A percentile compares a stretch with the other conserved stretches of the same genome.
Conservation (phyloP, 495 filamentous ascomycete genomes). For the Penicillium egyptiacum region DNA sequence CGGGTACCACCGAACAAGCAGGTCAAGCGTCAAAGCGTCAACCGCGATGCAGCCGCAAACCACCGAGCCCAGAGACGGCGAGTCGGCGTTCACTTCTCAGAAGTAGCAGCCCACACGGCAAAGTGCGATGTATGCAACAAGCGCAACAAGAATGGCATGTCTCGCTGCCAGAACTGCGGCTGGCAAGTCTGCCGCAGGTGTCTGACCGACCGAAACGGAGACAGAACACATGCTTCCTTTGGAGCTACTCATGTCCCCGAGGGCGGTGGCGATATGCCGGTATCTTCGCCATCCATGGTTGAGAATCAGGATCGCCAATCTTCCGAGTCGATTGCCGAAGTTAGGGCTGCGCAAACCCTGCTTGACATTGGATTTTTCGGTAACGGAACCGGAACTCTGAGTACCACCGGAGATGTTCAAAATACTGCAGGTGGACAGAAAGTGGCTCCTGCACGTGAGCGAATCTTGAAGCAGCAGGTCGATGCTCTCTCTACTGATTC, state of each 20-base stretch:
- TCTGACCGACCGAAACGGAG: conserved; percentile 16
- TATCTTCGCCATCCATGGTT: background rate
- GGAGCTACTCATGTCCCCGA: conserved; percentile 17
- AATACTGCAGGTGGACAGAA: background rate
- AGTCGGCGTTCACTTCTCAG: conserved; percentile 25
- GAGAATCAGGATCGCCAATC: background rate
- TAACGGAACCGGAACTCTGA: background rate
- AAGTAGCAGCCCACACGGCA: conserved; percentile 46
- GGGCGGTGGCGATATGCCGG: background rate
- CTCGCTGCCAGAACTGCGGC: conserved; percentile 44
- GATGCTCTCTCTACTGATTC: background rate
- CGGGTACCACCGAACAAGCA: background rate
- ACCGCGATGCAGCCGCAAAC: background rate
- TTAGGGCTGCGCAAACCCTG: background rate
- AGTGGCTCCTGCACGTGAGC: background rate
- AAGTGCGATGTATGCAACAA: conserved; percentile 53
- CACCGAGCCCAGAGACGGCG: background rate
- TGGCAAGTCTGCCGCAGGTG: conserved; percentile 49
- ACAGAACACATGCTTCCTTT: conserved; percentile 26
- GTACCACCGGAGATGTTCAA: too few relatives aligned
- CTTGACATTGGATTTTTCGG: background rate
- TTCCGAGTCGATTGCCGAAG: background rate
- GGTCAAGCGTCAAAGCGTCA: background rate
- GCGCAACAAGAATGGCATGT: conserved; percentile 45
- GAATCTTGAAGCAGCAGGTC: background rate